phyloP scores from a whole-genome alignment of 306 rosid genomes.

The Sechiopsis laciniata region DNA sequence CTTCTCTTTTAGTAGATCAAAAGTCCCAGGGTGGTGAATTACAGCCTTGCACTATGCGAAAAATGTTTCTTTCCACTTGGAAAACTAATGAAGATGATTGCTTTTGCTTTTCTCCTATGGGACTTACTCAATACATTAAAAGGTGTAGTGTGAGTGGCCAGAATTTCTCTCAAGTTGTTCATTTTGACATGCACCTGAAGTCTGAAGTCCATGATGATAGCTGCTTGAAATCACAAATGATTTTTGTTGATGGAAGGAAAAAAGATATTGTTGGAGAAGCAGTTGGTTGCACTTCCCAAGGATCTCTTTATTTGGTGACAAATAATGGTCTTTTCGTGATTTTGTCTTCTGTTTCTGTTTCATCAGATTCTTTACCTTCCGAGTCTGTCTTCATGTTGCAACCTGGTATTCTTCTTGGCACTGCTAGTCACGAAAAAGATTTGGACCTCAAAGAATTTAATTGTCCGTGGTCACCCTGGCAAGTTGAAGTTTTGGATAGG shows the following conservation, averaged over 20 bases:
- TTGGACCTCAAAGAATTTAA: conserved; percentile 41
- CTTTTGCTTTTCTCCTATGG: conserved; percentile 69
- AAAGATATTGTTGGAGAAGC: conserved; percentile 62
- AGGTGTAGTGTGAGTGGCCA: conserved; percentile 33
- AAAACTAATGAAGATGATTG: conserved; percentile 52
- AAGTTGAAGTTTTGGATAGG: conserved; percentile 77
- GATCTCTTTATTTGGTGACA: conserved; percentile 73
- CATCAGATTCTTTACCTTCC: conserved; percentile 54
- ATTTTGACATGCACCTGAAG: conserved; percentile 51
- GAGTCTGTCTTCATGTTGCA: conserved; percentile 52
- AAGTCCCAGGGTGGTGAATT: conserved; percentile 35
- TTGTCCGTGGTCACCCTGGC: conserved; percentile 55
- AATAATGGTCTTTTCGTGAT: conserved; percentile 69
- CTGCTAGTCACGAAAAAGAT: conserved; percentile 36
- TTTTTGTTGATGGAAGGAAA: conserved; percentile 40
- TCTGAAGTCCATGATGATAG: conserved; percentile 53
- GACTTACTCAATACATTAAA: conserved; percentile 64
- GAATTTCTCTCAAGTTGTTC: conserved; percentile 52
- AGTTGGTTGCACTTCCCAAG: conserved; percentile 76
- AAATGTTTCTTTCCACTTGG: conserved; percentile 53
- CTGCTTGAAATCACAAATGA: conserved; percentile 38
- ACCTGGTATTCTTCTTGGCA: conserved; percentile 36
- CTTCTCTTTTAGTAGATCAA: conserved; percentile 34
- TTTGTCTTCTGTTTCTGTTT: conserved; percentile 63
- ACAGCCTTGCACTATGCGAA: conserved; percentile 49